phyloP scores from a whole-genome alignment of 2,329 filamentous ascomycete species.

The Claviceps maximensis region DNA sequence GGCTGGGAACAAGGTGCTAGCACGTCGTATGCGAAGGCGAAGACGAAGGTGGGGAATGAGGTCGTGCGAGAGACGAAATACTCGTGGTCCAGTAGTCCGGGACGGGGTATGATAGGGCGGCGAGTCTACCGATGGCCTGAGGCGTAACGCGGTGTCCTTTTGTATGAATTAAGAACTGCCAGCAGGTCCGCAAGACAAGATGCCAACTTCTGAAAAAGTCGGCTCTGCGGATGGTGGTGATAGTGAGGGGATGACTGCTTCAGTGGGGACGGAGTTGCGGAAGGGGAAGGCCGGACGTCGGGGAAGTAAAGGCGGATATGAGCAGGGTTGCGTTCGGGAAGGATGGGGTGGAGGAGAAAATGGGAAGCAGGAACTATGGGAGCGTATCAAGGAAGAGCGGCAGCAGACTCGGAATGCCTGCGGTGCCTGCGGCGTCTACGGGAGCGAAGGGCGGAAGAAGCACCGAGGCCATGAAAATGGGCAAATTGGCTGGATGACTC shows the following conservation, averaged over 20 bases:
- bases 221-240: not conserved
- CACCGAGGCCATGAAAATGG: not conserved
- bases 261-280: not conserved
- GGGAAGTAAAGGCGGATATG: not conserved
- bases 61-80: not conserved
- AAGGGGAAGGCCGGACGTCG: constrained; percentile 1
- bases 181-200: not conserved
- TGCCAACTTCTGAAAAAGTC: not conserved
- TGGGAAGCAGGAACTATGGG: not conserved
- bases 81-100: not conserved
- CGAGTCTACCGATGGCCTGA: not conserved
- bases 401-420: not conserved
- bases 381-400: not conserved
- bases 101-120: not conserved
- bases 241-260: not conserved
- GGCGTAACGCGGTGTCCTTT: not conserved
- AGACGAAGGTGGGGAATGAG: not conserved
- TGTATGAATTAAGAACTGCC: not conserved
- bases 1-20: constrained; percentile 4
- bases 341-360: not conserved
- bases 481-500: not conserved
- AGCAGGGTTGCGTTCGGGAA: not conserved
- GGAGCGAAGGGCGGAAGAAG: not conserved
- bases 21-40: not conserved
- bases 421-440: not conserved